A percentile compares a stretch with the other conserved stretches of the same genome.
Conservation (phyloP, 2,329 filamentous ascomycete species). For the Bipolaris cookei region DNA sequence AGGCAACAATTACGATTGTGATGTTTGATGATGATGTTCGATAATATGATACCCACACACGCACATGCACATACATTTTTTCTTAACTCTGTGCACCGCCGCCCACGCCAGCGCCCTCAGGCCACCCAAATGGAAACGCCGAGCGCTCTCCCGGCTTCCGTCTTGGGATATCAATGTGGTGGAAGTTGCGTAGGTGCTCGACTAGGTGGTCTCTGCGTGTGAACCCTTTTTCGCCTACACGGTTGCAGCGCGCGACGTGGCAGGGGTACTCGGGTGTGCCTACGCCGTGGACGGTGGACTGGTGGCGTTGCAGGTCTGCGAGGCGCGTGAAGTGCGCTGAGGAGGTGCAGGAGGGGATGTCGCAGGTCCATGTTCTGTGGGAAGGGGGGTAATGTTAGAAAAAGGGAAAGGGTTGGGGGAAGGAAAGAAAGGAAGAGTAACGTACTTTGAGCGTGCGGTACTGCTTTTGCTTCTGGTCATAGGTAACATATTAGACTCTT, state of each 20-base stretch:
- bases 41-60: no score
- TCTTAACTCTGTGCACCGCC: not conserved
- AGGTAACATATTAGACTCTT: not conserved
- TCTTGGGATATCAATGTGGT: slow-evolving; percentile 57
- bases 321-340: slow-evolving; percentile 45
- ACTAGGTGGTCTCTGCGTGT: slow-evolving; percentile 63
- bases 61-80: no score
- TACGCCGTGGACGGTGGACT: slow-evolving; percentile 43
- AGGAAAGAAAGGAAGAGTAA: not conserved
- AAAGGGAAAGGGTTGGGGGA: not conserved
- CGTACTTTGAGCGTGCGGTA: slow-evolving; percentile 18
- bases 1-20: no score
- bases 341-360: slow-evolving; percentile 38
- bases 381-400: slow-evolving; percentile 5
- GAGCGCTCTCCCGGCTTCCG: slow-evolving; percentile 41
- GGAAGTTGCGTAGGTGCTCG: slow-evolving; percentile 64
- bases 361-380: slow-evolving; percentile 42
- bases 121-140: slow-evolving; percentile 39
- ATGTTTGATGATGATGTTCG: no score
- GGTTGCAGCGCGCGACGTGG: slow-evolving; percentile 38
- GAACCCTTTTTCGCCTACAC: slow-evolving; percentile 55
- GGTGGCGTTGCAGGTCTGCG: slow-evolving; percentile 47
- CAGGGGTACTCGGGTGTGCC: slow-evolving; percentile 43
- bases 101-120: slow-evolving; percentile 15
- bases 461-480: slow-evolving; percentile 23